Evolutionary conservation across 257 asterid species (phyloP).

Genomic region (Nicotiana sylvestris): DNA sequence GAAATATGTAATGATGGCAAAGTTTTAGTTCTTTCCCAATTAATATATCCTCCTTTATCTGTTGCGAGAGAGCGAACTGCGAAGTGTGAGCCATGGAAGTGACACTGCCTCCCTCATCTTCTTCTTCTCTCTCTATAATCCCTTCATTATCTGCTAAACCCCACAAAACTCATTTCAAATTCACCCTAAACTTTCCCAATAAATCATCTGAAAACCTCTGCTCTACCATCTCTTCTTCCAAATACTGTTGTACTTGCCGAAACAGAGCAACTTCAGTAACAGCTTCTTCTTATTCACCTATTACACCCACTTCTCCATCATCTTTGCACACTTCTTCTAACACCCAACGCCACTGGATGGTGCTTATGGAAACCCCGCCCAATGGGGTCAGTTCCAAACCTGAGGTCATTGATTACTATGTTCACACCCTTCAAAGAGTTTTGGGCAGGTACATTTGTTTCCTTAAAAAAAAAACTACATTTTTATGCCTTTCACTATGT

Average conservation of each 20-base stretch:
- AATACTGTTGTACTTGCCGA: neutral
- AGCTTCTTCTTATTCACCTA: slow-evolving; percentile 1
- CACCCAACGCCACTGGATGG: slow-evolving; percentile 63
- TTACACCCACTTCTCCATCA: slow-evolving; percentile 15
- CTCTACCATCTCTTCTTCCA: slow-evolving; percentile 24
- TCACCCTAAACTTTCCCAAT: slow-evolving; percentile 16
- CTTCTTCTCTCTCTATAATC: slow-evolving; percentile 24
- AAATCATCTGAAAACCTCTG: slow-evolving; percentile 14
- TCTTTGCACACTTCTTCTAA: slow-evolving; percentile 19
- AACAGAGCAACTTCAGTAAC: slow-evolving; percentile 2
- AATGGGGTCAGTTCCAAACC: slow-evolving; percentile 37
- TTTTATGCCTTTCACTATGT: no score
- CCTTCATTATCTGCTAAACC: slow-evolving; percentile 26
- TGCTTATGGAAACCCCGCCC: slow-evolving; percentile 60
- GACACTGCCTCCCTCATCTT: slow-evolving; percentile 28
- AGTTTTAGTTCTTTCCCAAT: neutral
- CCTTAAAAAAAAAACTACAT: no score
- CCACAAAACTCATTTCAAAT: slow-evolving; percentile 22
- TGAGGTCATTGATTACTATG: slow-evolving; percentile 67
- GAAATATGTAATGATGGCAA: no score
- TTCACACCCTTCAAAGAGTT: slow-evolving; percentile 51
- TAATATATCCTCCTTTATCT: neutral
- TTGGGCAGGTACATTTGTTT: slow-evolving; percentile 46
- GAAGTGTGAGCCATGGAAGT: slow-evolving; percentile 32
- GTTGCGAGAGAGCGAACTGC: neutral